Evolutionary conservation across 495 filamentous ascomycete species (phyloP).

Genomic region (Daldinia bambusicola): DNA sequence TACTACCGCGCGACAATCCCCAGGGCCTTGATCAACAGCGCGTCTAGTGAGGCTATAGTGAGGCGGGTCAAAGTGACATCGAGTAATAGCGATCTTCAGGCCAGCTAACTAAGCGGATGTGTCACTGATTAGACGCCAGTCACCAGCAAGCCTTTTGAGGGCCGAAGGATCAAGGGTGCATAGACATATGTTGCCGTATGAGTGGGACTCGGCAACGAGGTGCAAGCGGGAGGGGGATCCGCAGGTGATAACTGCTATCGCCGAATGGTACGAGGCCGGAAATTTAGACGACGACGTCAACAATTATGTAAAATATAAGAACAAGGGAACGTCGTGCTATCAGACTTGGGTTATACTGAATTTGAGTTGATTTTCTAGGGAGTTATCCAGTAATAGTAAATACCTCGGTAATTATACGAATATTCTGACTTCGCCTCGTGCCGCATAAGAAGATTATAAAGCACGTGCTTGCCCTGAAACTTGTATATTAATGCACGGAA

Average conservation of each 20-base stretch:
- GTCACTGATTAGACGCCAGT: slow-evolving; percentile 13
- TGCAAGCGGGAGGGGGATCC: slow-evolving; percentile 10
- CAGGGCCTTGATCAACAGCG: slow-evolving; percentile 13
- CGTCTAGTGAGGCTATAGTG: slow-evolving; percentile 33
- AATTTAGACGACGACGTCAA: slow-evolving; percentile 3
- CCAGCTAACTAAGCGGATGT: slow-evolving; percentile 16
- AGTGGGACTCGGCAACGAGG: slow-evolving; percentile 23
- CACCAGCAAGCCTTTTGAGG: slow-evolving; percentile 1
- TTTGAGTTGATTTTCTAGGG: neutral
- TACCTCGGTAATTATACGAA: neutral
- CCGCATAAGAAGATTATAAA: neutral
- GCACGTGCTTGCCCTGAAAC: neutral
- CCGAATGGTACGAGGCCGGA: slow-evolving; percentile 3
- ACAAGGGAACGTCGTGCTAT: neutral
- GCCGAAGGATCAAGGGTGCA: slow-evolving; percentile 3
- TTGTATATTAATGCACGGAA: no score
- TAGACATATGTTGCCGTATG: slow-evolving; percentile 22
- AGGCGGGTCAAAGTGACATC: slow-evolving; percentile 25
- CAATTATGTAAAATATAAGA: slow-evolving; percentile 5
- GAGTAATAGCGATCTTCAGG: slow-evolving; percentile 33
- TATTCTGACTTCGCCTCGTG: neutral
- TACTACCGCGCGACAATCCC: slow-evolving; percentile 27
- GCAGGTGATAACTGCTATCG: slow-evolving; percentile 11
- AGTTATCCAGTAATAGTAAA: no score
- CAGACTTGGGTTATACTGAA: neutral